Conservation (phyloP, 2,329 filamentous ascomycete genomes). For the Claviceps pazoutovae region DNA sequence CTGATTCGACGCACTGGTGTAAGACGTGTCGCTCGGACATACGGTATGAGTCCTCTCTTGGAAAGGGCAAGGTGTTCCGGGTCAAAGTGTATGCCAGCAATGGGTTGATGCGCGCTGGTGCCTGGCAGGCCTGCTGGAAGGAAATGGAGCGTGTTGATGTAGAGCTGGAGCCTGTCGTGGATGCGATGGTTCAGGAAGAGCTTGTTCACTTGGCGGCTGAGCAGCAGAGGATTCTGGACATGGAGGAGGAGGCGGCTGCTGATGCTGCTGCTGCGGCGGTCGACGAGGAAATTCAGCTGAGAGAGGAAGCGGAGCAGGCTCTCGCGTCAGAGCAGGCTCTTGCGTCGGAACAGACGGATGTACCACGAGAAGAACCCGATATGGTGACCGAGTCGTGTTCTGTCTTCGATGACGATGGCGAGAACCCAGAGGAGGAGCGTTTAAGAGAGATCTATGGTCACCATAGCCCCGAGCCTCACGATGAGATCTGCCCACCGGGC, state of each 20-base stretch:
- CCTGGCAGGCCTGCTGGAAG: conserved; percentile 87
- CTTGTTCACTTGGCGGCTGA: conserved; percentile 41
- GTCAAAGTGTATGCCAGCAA: conserved; percentile 92
- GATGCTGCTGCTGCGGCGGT: conserved; percentile 5
- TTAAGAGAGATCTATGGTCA: conserved; percentile 40
- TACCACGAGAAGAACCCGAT: conserved; percentile 8
- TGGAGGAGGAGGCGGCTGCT: conserved; percentile 12
- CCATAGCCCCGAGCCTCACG: conserved; percentile 9
- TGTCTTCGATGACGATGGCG: conserved; percentile 19
- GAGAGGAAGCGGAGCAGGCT: conserved; percentile 16
- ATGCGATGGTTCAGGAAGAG: conserved; percentile 41
- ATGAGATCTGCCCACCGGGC: neutral
- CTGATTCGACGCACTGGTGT: conserved; percentile 39
- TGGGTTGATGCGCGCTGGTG: conserved; percentile 79
- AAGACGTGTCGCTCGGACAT: conserved; percentile 41
- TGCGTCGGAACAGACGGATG: conserved; percentile 5
- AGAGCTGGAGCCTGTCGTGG: conserved; percentile 67
- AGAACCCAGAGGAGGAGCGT: conserved; percentile 33
- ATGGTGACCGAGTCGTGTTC: conserved; percentile 4
- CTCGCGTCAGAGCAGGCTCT: conserved; percentile 2
- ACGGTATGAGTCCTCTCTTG: conserved; percentile 36
- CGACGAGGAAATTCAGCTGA: conserved; percentile 9
- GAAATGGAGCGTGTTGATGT: conserved; percentile 99
- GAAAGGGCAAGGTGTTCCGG: conserved; percentile 47
- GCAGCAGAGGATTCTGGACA: conserved; percentile 26